A percentile compares a stretch with the other conserved stretches of the same genome.
These are phyloP conservation scores for Cucurbita pepo DNA, from an alignment of 306 rosid genomes.

Conservation along the genomic window DNA sequence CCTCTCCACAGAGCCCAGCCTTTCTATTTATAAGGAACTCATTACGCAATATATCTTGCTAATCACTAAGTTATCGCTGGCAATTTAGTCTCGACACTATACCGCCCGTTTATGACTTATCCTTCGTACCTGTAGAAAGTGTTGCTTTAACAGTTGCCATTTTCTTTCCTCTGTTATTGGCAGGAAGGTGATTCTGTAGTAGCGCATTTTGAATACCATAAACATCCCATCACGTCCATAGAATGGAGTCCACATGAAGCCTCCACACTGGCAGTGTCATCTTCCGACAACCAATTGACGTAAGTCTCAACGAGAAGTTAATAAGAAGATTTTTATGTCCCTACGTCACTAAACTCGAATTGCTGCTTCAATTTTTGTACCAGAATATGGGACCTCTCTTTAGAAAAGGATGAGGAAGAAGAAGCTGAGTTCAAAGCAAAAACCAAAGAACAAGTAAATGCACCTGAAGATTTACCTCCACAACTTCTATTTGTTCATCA, in stretches of 20 bases:
- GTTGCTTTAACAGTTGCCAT: not conserved
- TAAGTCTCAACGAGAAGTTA: slow-evolving; percentile 17
- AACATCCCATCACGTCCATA: slow-evolving; percentile 75
- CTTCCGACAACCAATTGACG: slow-evolving; percentile 94
- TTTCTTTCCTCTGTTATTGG: not conserved
- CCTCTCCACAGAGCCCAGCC: not conserved
- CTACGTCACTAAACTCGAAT: not conserved
- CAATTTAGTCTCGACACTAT: not conserved
- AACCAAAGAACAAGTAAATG: slow-evolving; percentile 63
- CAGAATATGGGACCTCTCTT: slow-evolving; percentile 95
- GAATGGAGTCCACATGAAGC: slow-evolving; percentile 97
- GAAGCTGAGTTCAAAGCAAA: slow-evolving; percentile 81
- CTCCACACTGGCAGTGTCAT: slow-evolving; percentile 76
- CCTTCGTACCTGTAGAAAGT: not conserved
- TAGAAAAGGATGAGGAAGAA: slow-evolving; percentile 90
- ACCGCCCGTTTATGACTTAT: not conserved
- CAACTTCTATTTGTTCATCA: slow-evolving; percentile 89
- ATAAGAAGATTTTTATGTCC: not conserved
- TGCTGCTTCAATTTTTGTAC: not conserved
- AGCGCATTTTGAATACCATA: slow-evolving; percentile 82
- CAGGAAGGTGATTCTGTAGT: slow-evolving; percentile 74
- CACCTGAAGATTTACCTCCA: slow-evolving; percentile 92
- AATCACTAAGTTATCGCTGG: not conserved
- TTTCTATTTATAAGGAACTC: not conserved
- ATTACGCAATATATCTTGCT: not conserved